Base-by-base conservation (phyloP, 2,329 filamentous ascomycete genomes). In the Botrytis hyacinthi region DNA sequence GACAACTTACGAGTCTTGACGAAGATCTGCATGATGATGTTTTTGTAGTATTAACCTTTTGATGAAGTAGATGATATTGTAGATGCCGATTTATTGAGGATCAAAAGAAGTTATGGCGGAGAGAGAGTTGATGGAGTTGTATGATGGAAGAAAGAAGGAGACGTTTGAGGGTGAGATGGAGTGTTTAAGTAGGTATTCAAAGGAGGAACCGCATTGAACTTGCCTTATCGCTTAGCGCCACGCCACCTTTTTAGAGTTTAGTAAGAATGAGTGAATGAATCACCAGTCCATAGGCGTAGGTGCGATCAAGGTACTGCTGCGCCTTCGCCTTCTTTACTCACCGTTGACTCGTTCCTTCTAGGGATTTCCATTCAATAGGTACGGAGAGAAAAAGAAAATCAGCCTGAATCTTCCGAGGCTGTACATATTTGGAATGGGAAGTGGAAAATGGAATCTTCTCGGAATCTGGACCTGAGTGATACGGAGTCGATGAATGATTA, bases 1-100 rank as follows among this genome's bases (percentile, higher is more conserved):
- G 54, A 66, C 20, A 80, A 91, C 92, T 89, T 87, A 94, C 92
- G 89, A 80, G 94, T 97, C 91, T 97, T 97, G 81, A 97, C 95
- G 85, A 97, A 98, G 88, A 98, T 97, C 89, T 97, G 95, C 95
- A 97, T 97, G 84, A 74, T 79, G 74, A 75, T 76, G 77, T 75
- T 72, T 73, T 74, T 73, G 70, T 71, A 74, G 22, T 66, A 42
- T 51, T 70, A 61, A 59, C 59, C 61, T 44, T 66, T 51, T 61
- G 65, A 74, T 73, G 72, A 68, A 74, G 73, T 67, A 46, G 70
- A 67, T 67, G 29, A 62, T 71, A 37, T 61, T 48, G 66, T 75
- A 57, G 54, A 69, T 73, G 69, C 60, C 46, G 74, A 73, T 61
- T 54, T 73, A 40, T 66, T 37, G 62, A 61, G 29, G 40, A n/a